Conservation (phyloP, 192 early-diverging fungal species). For the Backusella parvicylindrica region DNA sequence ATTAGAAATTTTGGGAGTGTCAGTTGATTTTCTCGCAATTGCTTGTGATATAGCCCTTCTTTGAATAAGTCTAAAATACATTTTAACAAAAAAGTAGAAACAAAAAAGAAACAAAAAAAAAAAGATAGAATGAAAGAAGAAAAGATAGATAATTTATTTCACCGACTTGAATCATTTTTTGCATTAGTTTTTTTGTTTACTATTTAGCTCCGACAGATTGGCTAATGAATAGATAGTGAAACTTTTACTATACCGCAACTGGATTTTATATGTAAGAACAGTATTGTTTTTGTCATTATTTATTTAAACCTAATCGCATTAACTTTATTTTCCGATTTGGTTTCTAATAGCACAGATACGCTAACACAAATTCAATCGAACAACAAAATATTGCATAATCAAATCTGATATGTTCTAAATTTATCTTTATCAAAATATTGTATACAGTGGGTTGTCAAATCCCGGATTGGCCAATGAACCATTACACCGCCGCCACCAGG, state of each 20-base stretch:
- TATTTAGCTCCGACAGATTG: neutral
- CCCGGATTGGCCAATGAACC: neutral
- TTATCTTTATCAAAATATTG: neutral
- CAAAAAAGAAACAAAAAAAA: neutral
- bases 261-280: neutral
- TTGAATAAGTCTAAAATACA: constrained; percentile 3
- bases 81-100: neutral
- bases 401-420: neutral
- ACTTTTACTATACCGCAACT: neutral
- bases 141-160: neutral
- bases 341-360: neutral
- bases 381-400: neutral
- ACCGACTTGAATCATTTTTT: neutral
- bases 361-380: neutral
- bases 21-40: neutral
- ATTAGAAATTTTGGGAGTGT: neutral
- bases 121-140: neutral
- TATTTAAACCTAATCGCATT: neutral
- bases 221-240: neutral
- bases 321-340: neutral
- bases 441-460: neutral
- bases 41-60: neutral
- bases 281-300: neutral
- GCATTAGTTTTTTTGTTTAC: neutral
- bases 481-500: neutral